A percentile compares a stretch with the other conserved stretches of the same genome.
Evolutionary conservation across 495 filamentous ascomycete genomes (phyloP).

Genomic region (Neurospora sp.): DNA sequence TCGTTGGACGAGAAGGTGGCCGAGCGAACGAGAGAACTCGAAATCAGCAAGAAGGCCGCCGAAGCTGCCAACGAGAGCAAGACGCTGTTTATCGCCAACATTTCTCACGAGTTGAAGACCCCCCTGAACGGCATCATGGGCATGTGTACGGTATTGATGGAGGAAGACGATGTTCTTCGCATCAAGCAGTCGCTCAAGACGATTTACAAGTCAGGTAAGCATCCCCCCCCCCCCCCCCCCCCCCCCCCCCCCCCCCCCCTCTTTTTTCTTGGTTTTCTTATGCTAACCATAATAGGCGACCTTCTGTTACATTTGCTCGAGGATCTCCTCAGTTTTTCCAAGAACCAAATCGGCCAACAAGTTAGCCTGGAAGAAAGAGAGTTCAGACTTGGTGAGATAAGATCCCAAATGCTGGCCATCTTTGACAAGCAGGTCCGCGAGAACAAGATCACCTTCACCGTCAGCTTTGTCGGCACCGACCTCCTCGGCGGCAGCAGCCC

Average conservation of each 20-base stretch:
- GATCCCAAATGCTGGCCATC: slow-evolving; percentile 68
- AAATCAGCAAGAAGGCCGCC: slow-evolving; percentile 81
- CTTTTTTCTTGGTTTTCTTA: background rate
- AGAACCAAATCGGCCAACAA: slow-evolving; percentile 80
- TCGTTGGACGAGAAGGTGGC: slow-evolving; percentile 74
- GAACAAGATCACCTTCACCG: slow-evolving; percentile 56
- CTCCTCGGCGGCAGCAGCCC: slow-evolving; percentile 18
- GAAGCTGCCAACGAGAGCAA: slow-evolving; percentile 92
- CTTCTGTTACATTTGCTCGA: slow-evolving; percentile 79
- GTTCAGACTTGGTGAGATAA: slow-evolving; percentile 70
- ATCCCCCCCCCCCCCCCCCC: background rate
- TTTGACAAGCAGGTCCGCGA: slow-evolving; percentile 85
- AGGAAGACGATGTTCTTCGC: slow-evolving; percentile 64
- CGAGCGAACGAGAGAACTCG: slow-evolving; percentile 72
- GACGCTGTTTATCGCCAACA: slow-evolving; percentile 91
- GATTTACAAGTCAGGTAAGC: slow-evolving; percentile 66
- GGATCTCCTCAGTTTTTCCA: slow-evolving; percentile 83
- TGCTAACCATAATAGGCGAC: slow-evolving; percentile 39
- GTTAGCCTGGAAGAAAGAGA: slow-evolving; percentile 74
- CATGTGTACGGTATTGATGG: slow-evolving; percentile 87
- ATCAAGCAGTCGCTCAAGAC: slow-evolving; percentile 75
- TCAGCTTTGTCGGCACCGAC: slow-evolving; percentile 54
- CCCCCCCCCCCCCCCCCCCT: background rate
- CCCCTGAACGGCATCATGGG: slow-evolving; percentile 88
- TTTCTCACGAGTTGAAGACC: slow-evolving; percentile 89